A percentile compares a stretch with the other conserved stretches of the same genome.
Evolutionary conservation across 805 yeast species (phyloP).

Genomic region (Candida gorgasii): DNA sequence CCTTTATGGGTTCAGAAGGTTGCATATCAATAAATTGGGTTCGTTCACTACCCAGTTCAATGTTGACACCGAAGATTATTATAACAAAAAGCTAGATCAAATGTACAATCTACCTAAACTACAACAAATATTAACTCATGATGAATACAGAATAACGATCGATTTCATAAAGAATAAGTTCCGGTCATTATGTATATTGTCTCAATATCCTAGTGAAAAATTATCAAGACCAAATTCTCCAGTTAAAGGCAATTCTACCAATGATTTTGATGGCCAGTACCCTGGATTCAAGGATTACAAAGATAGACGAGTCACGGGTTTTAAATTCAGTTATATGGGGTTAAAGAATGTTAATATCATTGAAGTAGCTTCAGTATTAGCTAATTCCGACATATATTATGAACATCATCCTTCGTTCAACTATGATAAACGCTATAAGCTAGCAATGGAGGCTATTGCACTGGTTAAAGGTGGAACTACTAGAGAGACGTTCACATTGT

Average conservation of each 20-base stretch:
- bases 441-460: conserved; percentile 33
- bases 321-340: conserved; percentile 25
- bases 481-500: not conserved
- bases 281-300: conserved; percentile 26
- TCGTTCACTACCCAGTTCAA: conserved; percentile 30
- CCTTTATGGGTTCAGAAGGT: conserved; percentile 56
- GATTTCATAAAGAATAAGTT: conserved; percentile 70
- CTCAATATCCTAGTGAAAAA: conserved; percentile 44
- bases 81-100: conserved; percentile 47
- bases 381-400: conserved; percentile 51
- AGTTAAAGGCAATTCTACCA: conserved; percentile 15
- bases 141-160: conserved; percentile 64
- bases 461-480: conserved; percentile 11
- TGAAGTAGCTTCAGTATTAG: conserved; percentile 25
- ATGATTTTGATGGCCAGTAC: conserved; percentile 11
- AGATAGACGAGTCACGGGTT: conserved; percentile 21
- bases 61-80: conserved; percentile 2
- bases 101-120: conserved; percentile 54
- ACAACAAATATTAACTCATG: conserved; percentile 41
- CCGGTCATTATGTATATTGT: conserved; percentile 57
- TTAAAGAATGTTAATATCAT: conserved; percentile 14
- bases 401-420: conserved; percentile 50
- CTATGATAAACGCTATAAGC: conserved; percentile 35
- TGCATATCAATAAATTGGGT: conserved; percentile 42
- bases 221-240: conserved; percentile 23